These are phyloP conservation scores for Dittrichia graveolens DNA, from an alignment of 129 eudicot genomes.

Conservation along the genomic window DNA sequence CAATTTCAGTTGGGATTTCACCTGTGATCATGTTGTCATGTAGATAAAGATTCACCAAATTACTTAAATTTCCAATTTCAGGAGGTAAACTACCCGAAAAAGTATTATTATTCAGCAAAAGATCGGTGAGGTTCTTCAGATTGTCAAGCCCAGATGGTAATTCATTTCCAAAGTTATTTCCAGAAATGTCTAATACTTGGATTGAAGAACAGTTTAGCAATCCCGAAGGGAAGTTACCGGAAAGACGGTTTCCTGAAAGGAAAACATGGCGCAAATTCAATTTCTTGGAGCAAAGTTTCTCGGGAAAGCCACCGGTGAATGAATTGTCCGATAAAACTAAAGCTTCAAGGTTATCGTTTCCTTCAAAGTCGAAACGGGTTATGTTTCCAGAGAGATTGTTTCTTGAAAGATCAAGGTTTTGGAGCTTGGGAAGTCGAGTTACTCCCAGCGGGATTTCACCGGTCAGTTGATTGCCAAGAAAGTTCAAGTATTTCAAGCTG, in stretches of 20 bases:
- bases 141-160: constrained; percentile 58
- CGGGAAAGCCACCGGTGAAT: constrained; percentile 52
- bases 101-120: constrained; percentile 86
- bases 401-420: constrained; percentile 70
- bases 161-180: constrained; percentile 54
- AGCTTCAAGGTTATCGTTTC: constrained; percentile 54
- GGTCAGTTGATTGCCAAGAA: constrained; percentile 66
- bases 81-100: constrained; percentile 71
- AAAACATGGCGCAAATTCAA: constrained; percentile 51
- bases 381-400: constrained; percentile 72
- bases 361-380: constrained; percentile 40
- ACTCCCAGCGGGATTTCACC: constrained; percentile 69
- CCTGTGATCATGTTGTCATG: constrained; percentile 85
- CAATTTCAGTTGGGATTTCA: constrained; percentile 67
- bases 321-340: constrained; percentile 63
- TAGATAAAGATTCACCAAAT: constrained; percentile 50
- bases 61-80: constrained; percentile 82
- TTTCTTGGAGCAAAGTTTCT: constrained; percentile 48
- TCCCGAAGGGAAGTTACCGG: constrained; percentile 69
- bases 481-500: constrained; percentile 64
- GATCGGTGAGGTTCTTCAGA: constrained; percentile 73
- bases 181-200: constrained; percentile 75
- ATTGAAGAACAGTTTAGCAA: constrained; percentile 74
- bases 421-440: constrained; percentile 49
- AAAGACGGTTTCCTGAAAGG: constrained; percentile 56